These are phyloP conservation scores for Mortierella sp. DNA, from an alignment of 371 early-diverging fungal genomes.

Conservation along the genomic window DNA sequence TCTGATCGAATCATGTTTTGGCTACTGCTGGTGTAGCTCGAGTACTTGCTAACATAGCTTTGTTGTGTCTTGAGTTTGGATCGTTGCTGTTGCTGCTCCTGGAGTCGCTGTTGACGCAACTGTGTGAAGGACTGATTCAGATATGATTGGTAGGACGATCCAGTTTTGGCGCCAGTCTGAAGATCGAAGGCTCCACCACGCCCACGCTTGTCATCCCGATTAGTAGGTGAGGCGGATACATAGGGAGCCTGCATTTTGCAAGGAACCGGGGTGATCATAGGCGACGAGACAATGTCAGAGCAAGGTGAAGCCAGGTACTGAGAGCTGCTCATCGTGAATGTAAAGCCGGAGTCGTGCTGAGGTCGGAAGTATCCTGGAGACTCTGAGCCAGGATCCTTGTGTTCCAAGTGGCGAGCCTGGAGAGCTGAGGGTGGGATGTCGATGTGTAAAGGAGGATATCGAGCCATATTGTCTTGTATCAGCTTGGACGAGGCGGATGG, in stretches of 20 bases:
- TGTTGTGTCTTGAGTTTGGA: neutral
- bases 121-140: slow-evolving; percentile 32
- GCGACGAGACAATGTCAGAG: slow-evolving; percentile 6
- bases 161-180: slow-evolving; percentile 2
- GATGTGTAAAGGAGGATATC: slow-evolving; percentile 19
- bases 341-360: slow-evolving; percentile 19
- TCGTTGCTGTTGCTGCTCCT: slow-evolving; percentile 8
- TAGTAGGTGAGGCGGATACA: neutral
- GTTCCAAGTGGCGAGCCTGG: neutral
- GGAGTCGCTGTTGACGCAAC: slow-evolving; percentile 21
- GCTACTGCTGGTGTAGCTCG: slow-evolving; percentile 22
- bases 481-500: neutral
- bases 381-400: neutral
- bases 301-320: slow-evolving; percentile 30
- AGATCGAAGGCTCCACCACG: slow-evolving; percentile 31
- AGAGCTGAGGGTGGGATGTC: slow-evolving; percentile 15
- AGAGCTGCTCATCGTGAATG: slow-evolving; percentile 18
- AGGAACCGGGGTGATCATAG: slow-evolving; percentile 26
- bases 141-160: slow-evolving; percentile 9
- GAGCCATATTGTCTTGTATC: slow-evolving; percentile 8
- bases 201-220: slow-evolving; percentile 14
- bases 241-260: slow-evolving; percentile 9
- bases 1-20: neutral
- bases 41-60: slow-evolving; percentile 22
- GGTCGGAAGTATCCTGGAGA: slow-evolving; percentile 18